These are phyloP conservation scores for Lipomyces sp. DNA, from an alignment of 805 yeast species.

Conservation along the genomic window DNA sequence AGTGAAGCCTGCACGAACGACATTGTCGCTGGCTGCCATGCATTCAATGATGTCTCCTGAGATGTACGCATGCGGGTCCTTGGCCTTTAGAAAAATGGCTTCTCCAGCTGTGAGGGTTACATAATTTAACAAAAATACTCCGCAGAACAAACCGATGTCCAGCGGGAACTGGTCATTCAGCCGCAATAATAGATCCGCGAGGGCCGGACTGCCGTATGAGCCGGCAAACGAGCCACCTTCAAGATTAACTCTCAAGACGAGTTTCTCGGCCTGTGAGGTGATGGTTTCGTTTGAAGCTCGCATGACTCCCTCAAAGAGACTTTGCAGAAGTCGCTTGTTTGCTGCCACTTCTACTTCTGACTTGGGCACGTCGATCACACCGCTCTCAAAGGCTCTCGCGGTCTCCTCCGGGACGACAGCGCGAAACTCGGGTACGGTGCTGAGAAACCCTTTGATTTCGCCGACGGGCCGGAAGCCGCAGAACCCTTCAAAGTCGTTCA, in stretches of 20 bases:
- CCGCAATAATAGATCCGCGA: conserved; percentile 72
- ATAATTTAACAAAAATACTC: conserved; percentile 88
- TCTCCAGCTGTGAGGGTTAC: conserved; percentile 80
- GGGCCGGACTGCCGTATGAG: conserved; percentile 43
- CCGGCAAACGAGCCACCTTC: conserved; percentile 58
- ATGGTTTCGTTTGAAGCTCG: conserved; percentile 64
- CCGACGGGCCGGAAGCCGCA: conserved; percentile 94
- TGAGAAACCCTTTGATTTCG: conserved; percentile 66
- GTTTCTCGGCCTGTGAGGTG: conserved; percentile 52
- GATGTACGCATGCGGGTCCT: conserved; percentile 97
- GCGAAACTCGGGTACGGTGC: conserved; percentile 71
- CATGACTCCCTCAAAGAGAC: conserved; percentile 81
- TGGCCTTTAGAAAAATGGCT: conserved; percentile 94
- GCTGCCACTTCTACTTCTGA: conserved; percentile 46
- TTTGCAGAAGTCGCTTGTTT: conserved; percentile 66
- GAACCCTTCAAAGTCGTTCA: conserved; percentile 93
- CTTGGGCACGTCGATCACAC: conserved; percentile 37
- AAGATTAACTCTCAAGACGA: conserved; percentile 61
- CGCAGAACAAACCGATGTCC: conserved; percentile 95
- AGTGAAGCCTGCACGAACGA: conserved; percentile 98
- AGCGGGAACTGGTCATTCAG: conserved; percentile 85
- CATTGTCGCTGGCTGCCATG: conserved; percentile 99
- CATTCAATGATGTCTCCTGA: conserved; percentile 97
- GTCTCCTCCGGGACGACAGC: conserved; percentile 65
- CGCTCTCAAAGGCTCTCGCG: conserved; percentile 38